Conservation (phyloP, 106 monocot species). For the Dendrobium catenatum region DNA sequence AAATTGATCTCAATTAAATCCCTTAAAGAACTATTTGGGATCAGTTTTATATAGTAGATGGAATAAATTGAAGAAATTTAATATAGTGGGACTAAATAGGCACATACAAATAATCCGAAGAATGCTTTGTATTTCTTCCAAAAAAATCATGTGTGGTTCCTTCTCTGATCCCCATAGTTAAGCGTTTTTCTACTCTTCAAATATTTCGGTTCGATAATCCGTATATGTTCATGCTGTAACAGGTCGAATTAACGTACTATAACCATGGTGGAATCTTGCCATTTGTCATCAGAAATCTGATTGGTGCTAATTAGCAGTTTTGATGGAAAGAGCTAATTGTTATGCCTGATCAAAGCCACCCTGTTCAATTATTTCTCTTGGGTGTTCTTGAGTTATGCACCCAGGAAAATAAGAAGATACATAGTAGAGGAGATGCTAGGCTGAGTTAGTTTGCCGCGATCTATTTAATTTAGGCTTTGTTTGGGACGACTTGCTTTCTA, state of each 20-base stretch:
- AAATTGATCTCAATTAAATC: no score
- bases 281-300: slow-evolving; percentile 79
- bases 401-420: background rate
- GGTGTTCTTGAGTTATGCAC: background rate
- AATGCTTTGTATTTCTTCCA: no score
- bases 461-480: no score
- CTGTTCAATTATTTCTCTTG: background rate
- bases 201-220: background rate
- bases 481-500: no score
- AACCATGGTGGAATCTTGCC: slow-evolving; percentile 89
- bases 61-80: background rate
- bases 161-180: background rate
- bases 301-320: slow-evolving; percentile 33
- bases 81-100: no score
- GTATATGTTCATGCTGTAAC: slow-evolving; percentile 6
- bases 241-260: slow-evolving; percentile 92
- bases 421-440: background rate
- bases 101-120: no score
- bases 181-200: background rate
- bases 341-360: background rate
- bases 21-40: no score
- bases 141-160: no score
- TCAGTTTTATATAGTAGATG: no score
- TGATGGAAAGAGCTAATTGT: background rate
- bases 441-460: background rate